These are phyloP conservation scores for Fusarium illudens DNA, from an alignment of 2,329 filamentous ascomycete species.

Conservation along the genomic window DNA sequence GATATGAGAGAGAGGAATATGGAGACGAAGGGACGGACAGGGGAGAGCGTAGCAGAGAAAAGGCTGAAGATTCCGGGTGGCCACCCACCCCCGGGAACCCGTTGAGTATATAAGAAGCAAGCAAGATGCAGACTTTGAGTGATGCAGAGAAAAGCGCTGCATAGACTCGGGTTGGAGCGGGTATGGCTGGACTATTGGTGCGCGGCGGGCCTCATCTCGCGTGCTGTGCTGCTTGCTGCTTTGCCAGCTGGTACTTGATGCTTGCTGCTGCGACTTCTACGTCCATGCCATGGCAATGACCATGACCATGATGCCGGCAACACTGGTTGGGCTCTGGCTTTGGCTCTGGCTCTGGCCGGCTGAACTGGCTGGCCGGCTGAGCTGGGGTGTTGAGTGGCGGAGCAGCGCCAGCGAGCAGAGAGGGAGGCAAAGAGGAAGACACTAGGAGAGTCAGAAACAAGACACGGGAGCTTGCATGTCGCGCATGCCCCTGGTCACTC, in stretches of 20 bases:
- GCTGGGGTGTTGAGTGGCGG: constrained; percentile 12
- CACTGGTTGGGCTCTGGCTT: constrained; percentile 32
- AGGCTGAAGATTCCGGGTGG: constrained; percentile 34
- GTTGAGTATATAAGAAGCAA: constrained; percentile 41
- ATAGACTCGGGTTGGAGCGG: constrained; percentile 36
- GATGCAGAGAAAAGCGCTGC: constrained; percentile 28
- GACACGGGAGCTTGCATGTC: constrained; percentile 39
- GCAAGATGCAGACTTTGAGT: constrained; percentile 28
- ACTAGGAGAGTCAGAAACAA: constrained; percentile 27
- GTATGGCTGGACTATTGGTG: constrained; percentile 37
- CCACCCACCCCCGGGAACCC: constrained; percentile 32
- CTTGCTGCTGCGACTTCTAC: constrained; percentile 18
- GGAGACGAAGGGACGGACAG: constrained; percentile 17
- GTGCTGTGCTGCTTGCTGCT: constrained; percentile 24
- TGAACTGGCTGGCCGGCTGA: constrained; percentile 29
- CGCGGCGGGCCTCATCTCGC: constrained; percentile 40
- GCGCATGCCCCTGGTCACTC: constrained; percentile 23
- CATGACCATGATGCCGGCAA: constrained; percentile 30
- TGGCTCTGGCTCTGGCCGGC: constrained; percentile 2
- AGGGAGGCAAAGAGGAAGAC: constrained; percentile 22
- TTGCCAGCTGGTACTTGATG: constrained; percentile 14
- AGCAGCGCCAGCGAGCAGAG: constrained; percentile 8
- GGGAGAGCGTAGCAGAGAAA: constrained; percentile 26
- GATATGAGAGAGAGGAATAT: constrained; percentile 20
- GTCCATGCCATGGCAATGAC: constrained; percentile 18